Percentiles rank a stretch among this genome's conserved stretches.
phyloP scores from a whole-genome alignment of 805 yeast species.

The Myxozyma melibiosi region DNA sequence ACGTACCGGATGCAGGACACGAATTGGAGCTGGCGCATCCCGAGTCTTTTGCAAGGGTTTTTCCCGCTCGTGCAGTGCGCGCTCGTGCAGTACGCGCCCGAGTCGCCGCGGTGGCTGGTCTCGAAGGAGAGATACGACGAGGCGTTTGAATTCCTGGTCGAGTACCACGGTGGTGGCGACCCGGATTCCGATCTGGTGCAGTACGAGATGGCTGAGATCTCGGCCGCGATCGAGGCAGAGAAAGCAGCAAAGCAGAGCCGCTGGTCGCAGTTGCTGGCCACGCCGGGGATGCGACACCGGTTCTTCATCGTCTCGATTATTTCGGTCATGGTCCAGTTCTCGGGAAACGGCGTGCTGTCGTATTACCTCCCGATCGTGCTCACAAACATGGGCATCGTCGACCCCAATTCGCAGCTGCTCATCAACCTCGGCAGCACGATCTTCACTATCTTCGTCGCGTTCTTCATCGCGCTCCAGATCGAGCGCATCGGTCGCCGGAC shows the following conservation, averaged over 20 bases:
- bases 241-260: conserved; percentile 47
- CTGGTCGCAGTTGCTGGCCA: conserved; percentile 47
- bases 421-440: conserved; percentile 55
- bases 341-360: conserved; percentile 58
- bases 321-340: conserved; percentile 48
- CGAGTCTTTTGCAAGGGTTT: conserved; percentile 55
- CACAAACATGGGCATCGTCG: conserved; percentile 56
- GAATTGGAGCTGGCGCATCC: conserved; percentile 57
- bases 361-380: conserved; percentile 57
- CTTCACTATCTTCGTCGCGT: conserved; percentile 40
- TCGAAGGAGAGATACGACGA: conserved; percentile 56
- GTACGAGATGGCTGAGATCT: conserved; percentile 48
- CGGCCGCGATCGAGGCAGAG: conserved; percentile 43
- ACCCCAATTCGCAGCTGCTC: conserved; percentile 35
- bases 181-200: conserved; percentile 43
- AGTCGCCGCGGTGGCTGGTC: conserved; percentile 70
- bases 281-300: conserved; percentile 49
- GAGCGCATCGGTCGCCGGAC: conserved; percentile 35
- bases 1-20: conserved; percentile 40
- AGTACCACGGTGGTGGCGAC: conserved; percentile 49
- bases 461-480: conserved; percentile 38
- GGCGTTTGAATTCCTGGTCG: conserved; percentile 52
- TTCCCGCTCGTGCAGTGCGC: conserved; percentile 48
- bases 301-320: conserved; percentile 43
- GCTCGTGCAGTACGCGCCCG: conserved; percentile 52